Base-by-base conservation (phyloP, 768 basidiomycete genomes). In the Termitomyces sp. region DNA sequence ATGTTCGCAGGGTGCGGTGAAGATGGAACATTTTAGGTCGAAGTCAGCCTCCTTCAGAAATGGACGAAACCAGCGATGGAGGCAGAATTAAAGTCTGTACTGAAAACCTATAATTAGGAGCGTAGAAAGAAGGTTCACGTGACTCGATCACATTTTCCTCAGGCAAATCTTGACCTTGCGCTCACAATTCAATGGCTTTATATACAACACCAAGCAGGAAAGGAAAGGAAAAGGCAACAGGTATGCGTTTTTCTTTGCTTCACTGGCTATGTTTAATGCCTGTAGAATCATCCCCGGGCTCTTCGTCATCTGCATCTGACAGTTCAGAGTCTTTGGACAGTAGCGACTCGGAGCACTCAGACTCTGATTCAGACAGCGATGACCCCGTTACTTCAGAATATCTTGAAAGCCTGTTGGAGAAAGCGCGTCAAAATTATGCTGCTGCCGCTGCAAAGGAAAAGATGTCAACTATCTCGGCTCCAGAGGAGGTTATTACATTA, bases 361-460 rank as follows among this genome's bases (percentile, higher is more conserved):
- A 79, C 11, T 72, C 72, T 5, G 72, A 81, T 22, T 71, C 72
- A 6, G 73, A 81, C n/a, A 70, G 66, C 20, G 80, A 80, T 57
- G 72, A 74, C 5, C 77, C 82, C 45, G 48, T 85, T 30, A 84
- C 83, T 0, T 73, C 76, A 40, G 83, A 85, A 63, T 84, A 84
- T 58, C 76, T 90, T 5, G 76, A 85, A 33, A 85, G 80, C 7
- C 70, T 90, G 0, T 71, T 92, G 13, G 79, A 84, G 60, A 82
- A 79, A 55, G 89, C 88, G 18, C 76, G 79, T 62, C 68, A 76
- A 64, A 83, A 79, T 67, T 80, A 76, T 48, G 65, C 70, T 38
- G 63, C 69, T 60, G 62, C 74, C n/a, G 65, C 64, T 24, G 57
- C 57, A 46, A 75, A 64, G 66, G 69, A 50, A 63, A 63, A 26